These are phyloP conservation scores for Zygosaccharomyces pseudobailii DNA, from an alignment of 1,139 yeast species.

Conservation along the genomic window DNA sequence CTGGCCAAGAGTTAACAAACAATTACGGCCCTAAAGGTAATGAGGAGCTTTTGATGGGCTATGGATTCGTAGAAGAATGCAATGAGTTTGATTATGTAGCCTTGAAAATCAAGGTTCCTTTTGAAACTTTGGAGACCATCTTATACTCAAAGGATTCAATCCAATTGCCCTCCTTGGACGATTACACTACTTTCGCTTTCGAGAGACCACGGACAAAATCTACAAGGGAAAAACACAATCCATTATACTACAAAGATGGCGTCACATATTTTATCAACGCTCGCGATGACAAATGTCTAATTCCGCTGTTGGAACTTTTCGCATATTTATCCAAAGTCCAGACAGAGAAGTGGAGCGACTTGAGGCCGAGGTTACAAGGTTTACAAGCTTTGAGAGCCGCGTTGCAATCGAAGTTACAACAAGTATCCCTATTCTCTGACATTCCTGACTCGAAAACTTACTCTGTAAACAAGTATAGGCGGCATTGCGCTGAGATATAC, in stretches of 20 bases:
- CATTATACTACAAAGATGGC: slow-evolving; percentile 36
- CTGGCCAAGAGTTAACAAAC: slow-evolving; percentile 56
- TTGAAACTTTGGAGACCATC: slow-evolving; percentile 31
- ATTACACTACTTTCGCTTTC: slow-evolving; percentile 39
- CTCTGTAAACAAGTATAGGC: slow-evolving; percentile 16
- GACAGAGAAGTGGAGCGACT: slow-evolving; percentile 41
- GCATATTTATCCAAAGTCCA: slow-evolving; percentile 45
- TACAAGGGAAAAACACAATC: slow-evolving; percentile 18
- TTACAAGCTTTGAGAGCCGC: slow-evolving; percentile 37
- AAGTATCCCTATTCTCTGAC: not conserved
- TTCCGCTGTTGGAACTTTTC: slow-evolving; percentile 46
- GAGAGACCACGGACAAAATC: slow-evolving; percentile 11
- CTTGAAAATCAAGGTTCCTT: slow-evolving; percentile 48
- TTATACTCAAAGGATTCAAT: slow-evolving; percentile 37
- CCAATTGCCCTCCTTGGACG: slow-evolving; percentile 43
- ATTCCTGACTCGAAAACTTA: not conserved
- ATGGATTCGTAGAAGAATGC: slow-evolving; percentile 63
- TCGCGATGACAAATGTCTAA: slow-evolving; percentile 19
- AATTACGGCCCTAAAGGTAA: slow-evolving; percentile 87
- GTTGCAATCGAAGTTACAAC: slow-evolving; percentile 19
- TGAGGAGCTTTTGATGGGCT: slow-evolving; percentile 54
- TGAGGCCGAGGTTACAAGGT: slow-evolving; percentile 57
- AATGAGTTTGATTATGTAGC: slow-evolving; percentile 64
- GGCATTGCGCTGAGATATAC: slow-evolving; percentile 21
- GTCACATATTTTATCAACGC: slow-evolving; percentile 42